Evolutionary conservation across 768 basidiomycete genomes (phyloP), one percentile per base, ranked within the genome.

Genomic region (Suillus sp.): DNA sequence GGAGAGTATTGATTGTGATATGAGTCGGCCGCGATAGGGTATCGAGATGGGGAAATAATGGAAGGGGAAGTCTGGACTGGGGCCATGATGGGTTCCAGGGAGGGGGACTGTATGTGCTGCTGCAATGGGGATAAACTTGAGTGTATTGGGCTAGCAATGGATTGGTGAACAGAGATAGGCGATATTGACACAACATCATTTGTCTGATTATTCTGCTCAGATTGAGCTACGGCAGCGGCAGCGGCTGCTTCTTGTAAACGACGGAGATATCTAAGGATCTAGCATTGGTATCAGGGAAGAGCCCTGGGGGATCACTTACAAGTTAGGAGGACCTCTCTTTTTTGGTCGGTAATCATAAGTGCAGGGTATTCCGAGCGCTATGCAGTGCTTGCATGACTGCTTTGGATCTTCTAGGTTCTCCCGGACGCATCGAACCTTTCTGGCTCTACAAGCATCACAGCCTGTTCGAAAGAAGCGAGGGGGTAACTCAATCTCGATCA

Each of bases 311-410:
- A 30, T 9, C 34, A 72, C 87, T 76, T 76, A 96, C 91, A 95
- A 81, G 75, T 96, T 96, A 2, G 94, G 95, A 3, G 95, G 95
- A 0, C 95, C 95, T 62, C 95, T 81, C 76, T 96, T 96, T 81
- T 95, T 95, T 22, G 95, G 95, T 72, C 92, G 91, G 73, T 96
- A 96, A 71, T 93, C 91, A 68, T 95, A 96, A 1, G 91, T 94
- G 74, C 95, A 95, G 6, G 87, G 84, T 56, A 95, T 90, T 22
- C 87, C 89, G 57, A 95, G 85, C 0, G 89, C 83, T 68, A 90
- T 81, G 73, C 93, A 95, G 72, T 95, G 93, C 72, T 92, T 94
- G 89, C 93, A 95, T 9, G 89, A 82, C 66, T 86, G 86, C 74
- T 88, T 90, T 11, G 84, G 79, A 71, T 91, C 90, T 66, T 91